These are phyloP conservation scores for Tilletiopsis washingtonensis DNA, from an alignment of 1,284 basidiomycete species.

Conservation along the genomic window DNA sequence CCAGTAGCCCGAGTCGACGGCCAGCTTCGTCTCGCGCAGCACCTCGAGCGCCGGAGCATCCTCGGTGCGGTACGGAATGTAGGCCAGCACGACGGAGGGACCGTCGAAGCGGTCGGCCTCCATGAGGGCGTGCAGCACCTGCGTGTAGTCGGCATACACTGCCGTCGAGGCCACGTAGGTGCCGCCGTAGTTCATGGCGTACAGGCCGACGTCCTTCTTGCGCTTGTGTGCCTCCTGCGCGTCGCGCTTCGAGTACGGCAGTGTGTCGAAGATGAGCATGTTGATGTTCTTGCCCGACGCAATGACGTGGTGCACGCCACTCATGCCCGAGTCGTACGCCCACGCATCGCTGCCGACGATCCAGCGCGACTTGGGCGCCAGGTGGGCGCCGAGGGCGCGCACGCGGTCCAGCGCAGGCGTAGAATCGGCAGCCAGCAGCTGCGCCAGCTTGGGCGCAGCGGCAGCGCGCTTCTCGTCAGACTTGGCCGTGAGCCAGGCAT, in stretches of 20 bases:
- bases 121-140: constrained; percentile 82
- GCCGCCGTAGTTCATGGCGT: constrained; percentile 97
- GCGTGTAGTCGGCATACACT: constrained; percentile 88
- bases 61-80: constrained; percentile 75
- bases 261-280: constrained; percentile 87
- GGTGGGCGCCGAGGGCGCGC: constrained; percentile 24
- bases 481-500: constrained; percentile 19
- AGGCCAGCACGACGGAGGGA: constrained; percentile 85
- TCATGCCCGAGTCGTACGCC: constrained; percentile 94
- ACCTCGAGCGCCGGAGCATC: constrained; percentile 71
- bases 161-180: constrained; percentile 93
- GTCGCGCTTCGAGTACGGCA: constrained; percentile 69
- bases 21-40: constrained; percentile 92
- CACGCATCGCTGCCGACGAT: constrained; percentile 96
- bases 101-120: constrained; percentile 87
- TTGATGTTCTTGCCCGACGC: constrained; percentile 86
- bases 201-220: constrained; percentile 51
- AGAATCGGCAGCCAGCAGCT: constrained; percentile 55
- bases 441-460: constrained; percentile 21
- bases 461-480: constrained; percentile 21
- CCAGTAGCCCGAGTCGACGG: constrained; percentile 95
- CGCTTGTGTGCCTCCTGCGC: constrained; percentile 40
- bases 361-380: constrained; percentile 57
- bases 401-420: constrained; percentile 23
- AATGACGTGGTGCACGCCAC: constrained; percentile 87